Percentiles rank a stretch among this genome's conserved stretches.
Conservation (phyloP, 2,329 filamentous ascomycete species). For the Zelopaecilomyces penicillatus region DNA sequence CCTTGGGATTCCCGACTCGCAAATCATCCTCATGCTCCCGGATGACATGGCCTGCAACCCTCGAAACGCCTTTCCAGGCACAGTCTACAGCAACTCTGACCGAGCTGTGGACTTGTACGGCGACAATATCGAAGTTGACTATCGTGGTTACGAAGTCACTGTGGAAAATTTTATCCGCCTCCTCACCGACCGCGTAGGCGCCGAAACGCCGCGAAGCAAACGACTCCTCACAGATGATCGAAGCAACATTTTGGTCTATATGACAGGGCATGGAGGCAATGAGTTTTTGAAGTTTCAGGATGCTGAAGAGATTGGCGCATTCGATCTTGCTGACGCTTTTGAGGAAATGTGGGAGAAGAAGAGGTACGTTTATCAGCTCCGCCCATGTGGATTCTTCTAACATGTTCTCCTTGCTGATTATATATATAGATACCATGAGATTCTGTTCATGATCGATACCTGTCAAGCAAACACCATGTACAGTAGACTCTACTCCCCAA, state of each 20-base stretch:
- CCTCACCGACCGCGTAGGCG: slow-evolving; percentile 86
- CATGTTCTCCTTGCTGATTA: not conserved
- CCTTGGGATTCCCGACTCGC: slow-evolving; percentile 92
- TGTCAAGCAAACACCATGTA: slow-evolving; percentile 99
- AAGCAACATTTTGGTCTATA: slow-evolving; percentile 96
- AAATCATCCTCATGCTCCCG: slow-evolving; percentile 99
- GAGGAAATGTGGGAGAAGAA: slow-evolving; percentile 99
- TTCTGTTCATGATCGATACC: slow-evolving; percentile 99
- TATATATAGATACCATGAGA: slow-evolving; percentile 70
- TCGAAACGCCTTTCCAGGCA: slow-evolving; percentile 93
- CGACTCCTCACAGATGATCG: slow-evolving; percentile 87
- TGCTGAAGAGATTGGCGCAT: slow-evolving; percentile 92
- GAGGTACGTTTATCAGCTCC: slow-evolving; percentile 42
- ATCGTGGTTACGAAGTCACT: slow-evolving; percentile 94
- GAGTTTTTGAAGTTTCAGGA: slow-evolving; percentile 99
- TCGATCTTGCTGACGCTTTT: slow-evolving; percentile 93
- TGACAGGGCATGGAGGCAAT: slow-evolving; percentile 97
- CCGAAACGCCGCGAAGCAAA: slow-evolving; percentile 93
- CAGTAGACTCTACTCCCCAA: slow-evolving; percentile 93
- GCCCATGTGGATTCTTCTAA: slow-evolving; percentile 2
- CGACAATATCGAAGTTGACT: slow-evolving; percentile 98
- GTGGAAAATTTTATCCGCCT: slow-evolving; percentile 98
- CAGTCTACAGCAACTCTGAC: slow-evolving; percentile 97
- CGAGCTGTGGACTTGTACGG: slow-evolving; percentile 93
- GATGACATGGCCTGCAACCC: slow-evolving; percentile 99